phyloP scores from a whole-genome alignment of 1,284 basidiomycete genomes.

The Rhodotorula glutinis region DNA sequence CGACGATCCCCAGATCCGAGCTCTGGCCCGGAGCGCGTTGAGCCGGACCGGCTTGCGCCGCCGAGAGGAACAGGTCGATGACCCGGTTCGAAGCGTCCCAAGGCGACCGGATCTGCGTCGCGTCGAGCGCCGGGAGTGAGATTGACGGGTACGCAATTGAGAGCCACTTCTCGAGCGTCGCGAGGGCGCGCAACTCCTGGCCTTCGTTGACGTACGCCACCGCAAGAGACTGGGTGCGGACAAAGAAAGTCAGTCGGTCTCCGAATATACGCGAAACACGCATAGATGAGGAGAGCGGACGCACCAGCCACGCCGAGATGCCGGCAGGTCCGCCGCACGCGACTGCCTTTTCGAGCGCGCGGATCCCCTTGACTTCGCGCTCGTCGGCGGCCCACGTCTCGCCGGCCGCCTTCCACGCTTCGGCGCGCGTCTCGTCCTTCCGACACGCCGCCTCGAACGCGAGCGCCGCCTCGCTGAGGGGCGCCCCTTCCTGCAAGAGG shows the following conservation, averaged over 20 bases:
- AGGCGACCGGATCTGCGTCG: constrained; percentile 51
- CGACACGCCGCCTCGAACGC: constrained; percentile 58
- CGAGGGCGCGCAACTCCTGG: constrained; percentile 81
- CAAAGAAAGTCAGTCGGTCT: neutral
- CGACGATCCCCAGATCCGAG: constrained; percentile 65
- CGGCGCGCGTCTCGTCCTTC: constrained; percentile 55
- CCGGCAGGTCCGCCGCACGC: constrained; percentile 55
- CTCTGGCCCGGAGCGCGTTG: constrained; percentile 33
- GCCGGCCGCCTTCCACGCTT: constrained; percentile 90
- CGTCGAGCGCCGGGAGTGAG: constrained; percentile 18
- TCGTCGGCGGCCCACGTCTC: constrained; percentile 97
- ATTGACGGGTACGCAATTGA: constrained; percentile 65
- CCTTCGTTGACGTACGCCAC: constrained; percentile 97
- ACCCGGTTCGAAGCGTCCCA: constrained; percentile 84
- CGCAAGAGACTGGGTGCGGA: constrained; percentile 68
- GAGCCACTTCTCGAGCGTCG: constrained; percentile 85
- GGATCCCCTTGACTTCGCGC: constrained; percentile 56
- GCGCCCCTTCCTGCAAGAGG: constrained; percentile 55
- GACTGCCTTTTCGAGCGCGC: constrained; percentile 64
- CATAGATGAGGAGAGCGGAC: neutral
- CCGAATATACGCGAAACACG: neutral
- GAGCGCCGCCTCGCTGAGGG: constrained; percentile 46
- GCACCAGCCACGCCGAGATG: constrained; percentile 75
- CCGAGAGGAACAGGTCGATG: constrained; percentile 76
- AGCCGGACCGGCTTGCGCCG: constrained; percentile 62